These are phyloP conservation scores for Trapa incisa DNA, from an alignment of 345 rosid species.

Conservation along the genomic window DNA sequence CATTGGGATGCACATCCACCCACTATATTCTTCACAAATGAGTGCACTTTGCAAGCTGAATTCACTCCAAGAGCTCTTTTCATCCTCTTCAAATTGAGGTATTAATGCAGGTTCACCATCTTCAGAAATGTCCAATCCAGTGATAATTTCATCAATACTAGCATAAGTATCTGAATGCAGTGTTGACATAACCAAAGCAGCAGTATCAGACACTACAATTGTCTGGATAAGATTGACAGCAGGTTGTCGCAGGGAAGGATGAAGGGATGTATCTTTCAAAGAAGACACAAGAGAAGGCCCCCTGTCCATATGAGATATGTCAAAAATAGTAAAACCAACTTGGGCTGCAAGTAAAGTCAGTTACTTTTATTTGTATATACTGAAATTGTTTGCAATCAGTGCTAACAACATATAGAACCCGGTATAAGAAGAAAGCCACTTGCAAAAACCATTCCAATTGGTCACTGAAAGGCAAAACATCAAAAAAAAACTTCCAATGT, in stretches of 20 bases:
- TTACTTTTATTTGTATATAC: neutral
- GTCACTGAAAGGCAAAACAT: neutral
- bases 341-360: neutral
- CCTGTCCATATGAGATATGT: constrained; percentile 40
- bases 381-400: neutral
- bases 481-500: neutral
- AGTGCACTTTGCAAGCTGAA: constrained; percentile 49
- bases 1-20: constrained; percentile 94
- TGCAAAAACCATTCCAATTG: neutral
- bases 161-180: constrained; percentile 19
- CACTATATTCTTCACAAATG: constrained; percentile 44
- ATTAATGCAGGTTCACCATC: constrained; percentile 30
- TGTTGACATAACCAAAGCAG: constrained; percentile 49
- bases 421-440: neutral
- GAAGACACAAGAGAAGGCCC: constrained; percentile 82
- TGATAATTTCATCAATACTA: constrained; percentile 14
- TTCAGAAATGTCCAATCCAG: constrained; percentile 29
- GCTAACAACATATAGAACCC: neutral
- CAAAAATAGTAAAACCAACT: constrained; percentile 5
- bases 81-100: constrained; percentile 30
- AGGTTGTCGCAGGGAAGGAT: constrained; percentile 79
- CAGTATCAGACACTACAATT: constrained; percentile 80
- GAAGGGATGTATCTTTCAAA: constrained; percentile 78
- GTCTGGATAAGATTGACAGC: constrained; percentile 82
- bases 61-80: constrained; percentile 52